Evolutionary conservation across 768 basidiomycete species (phyloP), one percentile per base, ranked within the genome.

Genomic region (Chalciporus chontae): DNA sequence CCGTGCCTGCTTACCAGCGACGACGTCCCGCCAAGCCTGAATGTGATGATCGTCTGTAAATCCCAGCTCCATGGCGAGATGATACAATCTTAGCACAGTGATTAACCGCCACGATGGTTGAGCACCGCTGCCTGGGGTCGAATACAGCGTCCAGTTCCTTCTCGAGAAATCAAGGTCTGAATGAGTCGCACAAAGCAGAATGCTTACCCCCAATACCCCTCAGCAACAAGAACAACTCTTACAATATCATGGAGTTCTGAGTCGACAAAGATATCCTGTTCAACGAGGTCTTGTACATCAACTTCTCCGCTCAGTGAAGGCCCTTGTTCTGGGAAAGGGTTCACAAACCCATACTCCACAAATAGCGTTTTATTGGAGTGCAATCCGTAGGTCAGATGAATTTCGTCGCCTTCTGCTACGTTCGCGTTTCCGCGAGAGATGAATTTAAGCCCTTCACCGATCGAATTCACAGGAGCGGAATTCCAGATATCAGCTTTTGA

Each of bases 301-400:
- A 90, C 74, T 56, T 90, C 85, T 14, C 79, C 80, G 6, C 68
- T 58, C 26, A 69, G 61, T 9, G 54, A 54, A 6, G 52, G 45
- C 8, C 51, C 64, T 10, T 69, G 64, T 10, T 63, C 47, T 8
- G 66, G 56, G 14, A 71, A 56, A 14, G 54, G 24, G 55, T 77
- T 76, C 27, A 87, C 77, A 64, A 98, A 98, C 0, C 94, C 95
- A 67, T 98, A 98, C 65, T 98, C 95, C 18, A 83, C 76, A 62
- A 94, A 87, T 19, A 97, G 66, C 3, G 78, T 84, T 37, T 78
- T 75, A 55, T 93, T 94, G 21, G 83, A 69, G 67, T 95, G 94
- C 6, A 71, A 63, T 0, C 93, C 94, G 58, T 98, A 98, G 43
- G 77, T 78, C 50, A 97, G 73, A 38, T 77, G 79, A 3, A 96